A percentile compares a stretch with the other conserved stretches of the same genome.
Conservation (phyloP, 306 rosid genomes). For the Oxytropis ochrocephala region DNA sequence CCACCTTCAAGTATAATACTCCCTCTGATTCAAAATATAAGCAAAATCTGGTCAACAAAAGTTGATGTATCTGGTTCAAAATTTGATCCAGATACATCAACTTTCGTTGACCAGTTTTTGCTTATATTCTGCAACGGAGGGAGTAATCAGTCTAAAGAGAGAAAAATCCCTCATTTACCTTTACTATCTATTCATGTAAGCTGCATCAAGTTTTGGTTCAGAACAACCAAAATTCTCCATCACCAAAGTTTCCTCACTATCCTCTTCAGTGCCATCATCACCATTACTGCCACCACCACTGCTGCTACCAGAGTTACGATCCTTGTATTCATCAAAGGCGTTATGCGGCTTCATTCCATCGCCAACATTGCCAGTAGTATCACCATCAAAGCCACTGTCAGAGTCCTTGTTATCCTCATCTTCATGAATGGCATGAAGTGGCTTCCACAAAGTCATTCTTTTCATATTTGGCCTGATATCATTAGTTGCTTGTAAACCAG, state of each 20-base stretch:
- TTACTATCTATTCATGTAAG: constrained; percentile 20
- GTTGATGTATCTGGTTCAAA: too few species aligned
- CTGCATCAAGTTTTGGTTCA: constrained; percentile 30
- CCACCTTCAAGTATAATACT: constrained; percentile 34
- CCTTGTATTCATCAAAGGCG: constrained; percentile 18
- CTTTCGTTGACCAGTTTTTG: too few species aligned
- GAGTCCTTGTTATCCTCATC: constrained; percentile 22
- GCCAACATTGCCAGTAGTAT: constrained; percentile 4
- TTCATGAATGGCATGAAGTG: constrained; percentile 31
- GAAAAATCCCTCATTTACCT: constrained; percentile 9
- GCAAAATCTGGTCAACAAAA: too few species aligned
- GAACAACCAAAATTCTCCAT: constrained; percentile 27
- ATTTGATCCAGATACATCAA: too few species aligned
- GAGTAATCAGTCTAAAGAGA: constrained; percentile 18
- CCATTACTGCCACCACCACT: background rate
- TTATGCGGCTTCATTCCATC: constrained; percentile 7
- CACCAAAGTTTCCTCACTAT: constrained; percentile 11
- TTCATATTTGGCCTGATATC: background rate
- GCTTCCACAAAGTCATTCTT: constrained; percentile 21
- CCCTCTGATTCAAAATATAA: too few species aligned
- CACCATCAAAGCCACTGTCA: constrained; percentile 9
- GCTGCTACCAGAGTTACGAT: constrained; percentile 9
- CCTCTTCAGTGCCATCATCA: constrained; percentile 4
- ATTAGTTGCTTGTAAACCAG: background rate
- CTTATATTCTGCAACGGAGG: too few species aligned